Evolutionary conservation across 116 monocot species (phyloP).

Genomic region (Trichopus zeylanicus): DNA sequence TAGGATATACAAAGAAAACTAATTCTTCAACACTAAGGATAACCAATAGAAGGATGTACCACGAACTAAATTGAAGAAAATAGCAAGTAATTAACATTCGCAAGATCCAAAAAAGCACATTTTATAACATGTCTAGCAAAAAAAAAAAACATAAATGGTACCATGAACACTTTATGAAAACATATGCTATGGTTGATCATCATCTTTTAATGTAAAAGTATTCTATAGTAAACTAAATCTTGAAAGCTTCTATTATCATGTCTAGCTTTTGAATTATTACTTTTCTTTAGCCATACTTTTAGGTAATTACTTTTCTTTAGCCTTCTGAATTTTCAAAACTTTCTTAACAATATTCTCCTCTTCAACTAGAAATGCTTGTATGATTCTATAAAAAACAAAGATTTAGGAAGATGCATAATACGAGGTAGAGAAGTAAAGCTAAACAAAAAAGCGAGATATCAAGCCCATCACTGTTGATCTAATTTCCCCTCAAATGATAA

Average conservation of each 20-base stretch:
- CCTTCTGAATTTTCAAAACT: conserved; percentile 14
- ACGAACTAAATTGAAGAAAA: too few relatives aligned
- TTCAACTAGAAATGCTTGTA: conserved; percentile 12
- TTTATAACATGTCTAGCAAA: too few relatives aligned
- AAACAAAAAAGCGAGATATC: not conserved
- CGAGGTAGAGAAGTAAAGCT: not conserved
- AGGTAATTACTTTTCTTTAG: conserved; percentile 12
- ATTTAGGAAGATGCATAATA: not conserved
- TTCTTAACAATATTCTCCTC: conserved; percentile 16
- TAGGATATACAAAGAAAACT: not conserved
- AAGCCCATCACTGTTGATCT: too few relatives aligned
- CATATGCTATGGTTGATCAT: too few relatives aligned
- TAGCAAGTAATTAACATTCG: too few relatives aligned
- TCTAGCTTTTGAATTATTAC: conserved; percentile 8
- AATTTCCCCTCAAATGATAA: too few relatives aligned
- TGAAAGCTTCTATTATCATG: not conserved
- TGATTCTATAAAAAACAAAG: conserved; percentile 4
- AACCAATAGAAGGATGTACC: not conserved
- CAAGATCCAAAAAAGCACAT: too few relatives aligned
- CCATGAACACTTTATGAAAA: too few relatives aligned
- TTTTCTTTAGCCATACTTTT: too few relatives aligned
- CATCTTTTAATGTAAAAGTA: too few relatives aligned
- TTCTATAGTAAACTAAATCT: not conserved
- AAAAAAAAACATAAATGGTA: too few relatives aligned
- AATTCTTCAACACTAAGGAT: not conserved